Base-by-base conservation (phyloP, 257 asterid genomes). In the Jaltomata sinuosa region DNA sequence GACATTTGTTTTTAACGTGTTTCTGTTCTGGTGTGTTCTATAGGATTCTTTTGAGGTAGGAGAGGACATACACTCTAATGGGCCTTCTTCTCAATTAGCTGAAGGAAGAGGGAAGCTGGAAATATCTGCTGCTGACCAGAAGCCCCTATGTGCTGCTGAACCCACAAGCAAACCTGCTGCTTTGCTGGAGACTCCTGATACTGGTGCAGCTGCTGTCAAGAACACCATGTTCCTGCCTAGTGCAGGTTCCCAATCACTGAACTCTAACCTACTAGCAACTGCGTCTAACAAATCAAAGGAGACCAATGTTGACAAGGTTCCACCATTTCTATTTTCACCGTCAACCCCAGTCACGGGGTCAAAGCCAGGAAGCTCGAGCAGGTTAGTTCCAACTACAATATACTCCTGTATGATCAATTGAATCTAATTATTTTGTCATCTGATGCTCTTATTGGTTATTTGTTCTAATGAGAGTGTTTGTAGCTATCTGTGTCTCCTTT, bases 1-100 rank as follows among this genome's bases (percentile, higher is more conserved):
- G 55, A n/a, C 55, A 40, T 40, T 18, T 38, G n/a, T 42, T 64
- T 82, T 61, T 25, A 45, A 50, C 34, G 12, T 52, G 57, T 31
- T 32, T 69, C 55, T 81, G 45, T 47, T 76, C 6, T 81, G 85
- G 42, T 76, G 62, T 50, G 25, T 47, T 87, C 77, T 84, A 52
- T 82, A 90, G 97, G 97, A 88, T 81, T 86, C 78, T 42, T 40
- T 84, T 84, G 95, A 90, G 84, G 92, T 80, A 85, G 95, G 91
- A 84, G 94, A 90, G 84, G 93, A 92, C 84, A 84, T 52, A 29
- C 87, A 78, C 59, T 71, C 87, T 54, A 86, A 91, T 47, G 93
- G 89, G 65, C 86, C 74, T 86, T 85, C 90, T 79, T 52, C 91
- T 47, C 74, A 79, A 86, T 59, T 81, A 3, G 79, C 84, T 34